Conservation (phyloP, 192 early-diverging fungal species). For the Backusella sp. region DNA sequence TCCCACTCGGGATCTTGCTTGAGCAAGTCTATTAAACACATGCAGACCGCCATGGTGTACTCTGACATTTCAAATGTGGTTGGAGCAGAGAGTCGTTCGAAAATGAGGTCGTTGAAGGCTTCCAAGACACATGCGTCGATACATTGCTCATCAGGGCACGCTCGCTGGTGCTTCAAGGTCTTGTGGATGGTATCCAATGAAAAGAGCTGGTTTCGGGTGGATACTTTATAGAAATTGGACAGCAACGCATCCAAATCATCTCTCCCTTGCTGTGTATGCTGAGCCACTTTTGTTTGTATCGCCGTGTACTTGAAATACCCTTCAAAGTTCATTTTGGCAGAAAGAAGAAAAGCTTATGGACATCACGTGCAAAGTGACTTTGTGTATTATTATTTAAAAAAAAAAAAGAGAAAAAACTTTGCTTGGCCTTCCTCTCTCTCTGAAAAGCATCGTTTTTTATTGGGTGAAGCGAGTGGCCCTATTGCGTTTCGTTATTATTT, state of each 20-base stretch:
- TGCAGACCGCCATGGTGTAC: background rate
- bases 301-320: background rate
- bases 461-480: background rate
- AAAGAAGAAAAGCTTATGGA: background rate
- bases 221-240: background rate
- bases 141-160: background rate
- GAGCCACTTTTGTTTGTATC: background rate
- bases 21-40: background rate
- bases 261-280: background rate
- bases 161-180: background rate
- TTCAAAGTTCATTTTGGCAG: background rate
- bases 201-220: background rate
- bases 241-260: background rate
- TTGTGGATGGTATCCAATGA: background rate
- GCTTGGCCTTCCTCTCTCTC: background rate
- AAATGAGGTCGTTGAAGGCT: background rate
- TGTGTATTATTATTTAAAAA: background rate
- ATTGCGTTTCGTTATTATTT: background rate
- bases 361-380: background rate
- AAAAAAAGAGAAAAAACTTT: background rate
- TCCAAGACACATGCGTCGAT: background rate
- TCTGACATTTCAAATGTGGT: background rate
- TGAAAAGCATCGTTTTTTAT: background rate
- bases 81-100: background rate
- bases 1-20: background rate